Evolutionary conservation across 768 basidiomycete species (phyloP).

Genomic region (Sistotremastrum niveocremeum): DNA sequence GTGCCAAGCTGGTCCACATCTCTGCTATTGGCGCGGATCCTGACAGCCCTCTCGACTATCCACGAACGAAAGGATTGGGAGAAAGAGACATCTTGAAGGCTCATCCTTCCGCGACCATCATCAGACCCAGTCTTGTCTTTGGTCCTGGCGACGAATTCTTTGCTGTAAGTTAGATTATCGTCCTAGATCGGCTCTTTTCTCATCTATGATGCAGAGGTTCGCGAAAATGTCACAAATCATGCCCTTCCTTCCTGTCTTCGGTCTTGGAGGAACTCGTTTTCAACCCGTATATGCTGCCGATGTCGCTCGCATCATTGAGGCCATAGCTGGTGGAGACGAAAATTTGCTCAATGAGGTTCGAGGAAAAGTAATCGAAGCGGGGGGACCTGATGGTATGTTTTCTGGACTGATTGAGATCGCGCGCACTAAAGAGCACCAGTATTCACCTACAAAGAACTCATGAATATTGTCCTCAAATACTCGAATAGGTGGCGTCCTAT

Average conservation of each 20-base stretch:
- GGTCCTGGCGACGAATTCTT: conserved; percentile 70
- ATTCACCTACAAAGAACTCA: conserved; percentile 52
- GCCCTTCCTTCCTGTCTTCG: conserved; percentile 68
- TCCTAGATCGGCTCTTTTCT: not conserved
- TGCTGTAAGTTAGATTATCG: conserved; percentile 28
- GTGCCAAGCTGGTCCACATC: conserved; percentile 50
- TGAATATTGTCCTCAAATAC: conserved; percentile 46
- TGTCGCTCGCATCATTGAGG: conserved; percentile 46
- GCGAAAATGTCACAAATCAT: conserved; percentile 42
- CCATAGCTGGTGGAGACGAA: conserved; percentile 34
- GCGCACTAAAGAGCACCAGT: conserved; percentile 23
- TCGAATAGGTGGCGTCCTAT: conserved; percentile 41
- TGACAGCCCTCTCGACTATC: conserved; percentile 43
- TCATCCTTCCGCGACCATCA: conserved; percentile 40
- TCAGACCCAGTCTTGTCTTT: conserved; percentile 63
- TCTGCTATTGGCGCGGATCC: conserved; percentile 66
- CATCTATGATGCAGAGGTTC: conserved; percentile 34
- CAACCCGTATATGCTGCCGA: conserved; percentile 68
- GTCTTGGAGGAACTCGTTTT: conserved; percentile 49
- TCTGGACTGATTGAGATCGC: conserved; percentile 13
- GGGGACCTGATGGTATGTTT: conserved; percentile 36
- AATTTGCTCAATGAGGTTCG: conserved; percentile 21
- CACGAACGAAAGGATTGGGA: conserved; percentile 46
- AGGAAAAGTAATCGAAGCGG: conserved; percentile 34
- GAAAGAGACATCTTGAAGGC: conserved; percentile 38